phyloP scores from a whole-genome alignment of 768 basidiomycete species.

The Pleurotus citrinopileatus region DNA sequence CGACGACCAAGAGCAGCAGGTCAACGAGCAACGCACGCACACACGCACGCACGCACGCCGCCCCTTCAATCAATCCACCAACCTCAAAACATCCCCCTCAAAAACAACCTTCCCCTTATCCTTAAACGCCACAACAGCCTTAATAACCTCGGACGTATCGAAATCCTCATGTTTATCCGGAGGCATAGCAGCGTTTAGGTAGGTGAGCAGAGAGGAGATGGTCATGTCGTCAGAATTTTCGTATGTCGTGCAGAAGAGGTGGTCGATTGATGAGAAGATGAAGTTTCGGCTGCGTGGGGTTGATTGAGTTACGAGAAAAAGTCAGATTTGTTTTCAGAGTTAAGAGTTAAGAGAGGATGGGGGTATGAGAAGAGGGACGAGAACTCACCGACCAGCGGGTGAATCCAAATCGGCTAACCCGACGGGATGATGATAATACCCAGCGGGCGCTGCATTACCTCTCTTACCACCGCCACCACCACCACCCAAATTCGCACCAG shows the following conservation, averaged over 20 bases:
- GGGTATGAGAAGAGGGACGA: neutral
- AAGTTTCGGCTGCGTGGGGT: constrained; percentile 60
- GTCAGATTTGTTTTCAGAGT: constrained; percentile 1
- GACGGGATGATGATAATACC: constrained; percentile 28
- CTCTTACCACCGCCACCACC: neutral
- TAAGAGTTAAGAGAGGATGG: neutral
- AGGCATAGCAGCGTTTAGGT: constrained; percentile 76
- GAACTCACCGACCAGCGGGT: constrained; percentile 55
- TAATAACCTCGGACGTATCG: constrained; percentile 69
- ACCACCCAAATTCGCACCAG: neutral
- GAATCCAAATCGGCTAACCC: constrained; percentile 60
- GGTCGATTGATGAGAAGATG: constrained; percentile 54
- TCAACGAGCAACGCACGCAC: too few relatives aligned
- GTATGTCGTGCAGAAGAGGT: constrained; percentile 70
- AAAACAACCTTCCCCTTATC: constrained; percentile 47
- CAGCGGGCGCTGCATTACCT: constrained; percentile 10
- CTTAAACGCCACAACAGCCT: constrained; percentile 41
- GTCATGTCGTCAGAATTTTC: constrained; percentile 64
- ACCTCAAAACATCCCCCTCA: constrained; percentile 46
- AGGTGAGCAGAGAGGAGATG: constrained; percentile 64
- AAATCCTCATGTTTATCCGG: constrained; percentile 81
- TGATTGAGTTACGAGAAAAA: constrained; percentile 13
- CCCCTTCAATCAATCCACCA: constrained; percentile 26
- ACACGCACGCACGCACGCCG: too few relatives aligned
- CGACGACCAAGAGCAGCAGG: too few relatives aligned